Base-by-base conservation (phyloP, 2,329 filamentous ascomycete genomes). In the Cytospora mali region DNA sequence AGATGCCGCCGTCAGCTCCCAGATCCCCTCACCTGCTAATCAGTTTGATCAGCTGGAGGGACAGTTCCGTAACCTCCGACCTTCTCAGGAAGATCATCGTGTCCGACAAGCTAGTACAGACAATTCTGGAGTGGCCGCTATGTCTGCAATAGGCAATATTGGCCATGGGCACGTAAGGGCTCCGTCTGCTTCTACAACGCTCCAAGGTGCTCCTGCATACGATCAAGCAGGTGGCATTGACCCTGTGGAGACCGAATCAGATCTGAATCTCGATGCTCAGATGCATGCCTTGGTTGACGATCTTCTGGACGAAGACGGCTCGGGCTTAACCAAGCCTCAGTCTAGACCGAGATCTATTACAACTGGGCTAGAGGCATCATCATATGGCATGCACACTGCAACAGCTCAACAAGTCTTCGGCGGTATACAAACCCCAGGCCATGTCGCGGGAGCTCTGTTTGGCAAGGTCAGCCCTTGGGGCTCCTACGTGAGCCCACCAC, bases 381-480 rank as follows among this genome's bases (percentile, higher is more conserved):
- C 80, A 2, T 86, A 85, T 64, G 84, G 81, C 18, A 84, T 86
- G 82, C 78, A 82, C 68, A 81, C 79, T 11, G 70, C 75, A 3
- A 82, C 80, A 9, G 80, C 82, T 28, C 79, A 82, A 54, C 81
- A 83, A 21, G 67, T 83, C 2, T 83, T 84, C 66, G 80, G 75
- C 29, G 72, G 76, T 49, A 68, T 78, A 49, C 72, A 70, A 16
- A 69, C 31, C 11, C 61, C 53, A 60, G 55, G 27, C 6, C 29
- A 27, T 5, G 18, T 7, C 6, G 29, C 42, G 23, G 27, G 33
- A 48, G 54, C 33, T 48, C 27, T n/a, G 5, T 42, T 54, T 51
- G 54, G 51, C 51, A 54, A 50, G 16, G 6, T 35, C 4, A 61
- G 46, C 28, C 52, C 53, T 48, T 64, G 62, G 62, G 58, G 59